Evolutionary conservation across 257 asterid species (phyloP), one percentile per base, ranked within the genome.

Genomic region (Solanum bulbocastanum): DNA sequence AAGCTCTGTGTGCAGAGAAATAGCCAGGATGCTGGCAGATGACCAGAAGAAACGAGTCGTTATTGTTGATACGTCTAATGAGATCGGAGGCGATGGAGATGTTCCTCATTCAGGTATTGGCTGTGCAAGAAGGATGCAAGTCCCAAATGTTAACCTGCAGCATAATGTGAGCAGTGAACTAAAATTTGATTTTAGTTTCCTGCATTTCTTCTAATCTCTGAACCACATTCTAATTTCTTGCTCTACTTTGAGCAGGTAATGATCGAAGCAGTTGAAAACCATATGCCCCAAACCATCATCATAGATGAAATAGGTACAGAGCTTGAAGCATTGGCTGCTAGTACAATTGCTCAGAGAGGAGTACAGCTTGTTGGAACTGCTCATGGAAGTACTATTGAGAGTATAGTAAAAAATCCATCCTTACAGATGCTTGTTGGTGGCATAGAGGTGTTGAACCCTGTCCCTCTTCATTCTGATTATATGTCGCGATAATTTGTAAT

Each of bases 291-390:
- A 89, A 92, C 96, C 89, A 97, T 97, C 86, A 95, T 97, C 91
- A 97, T 97, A 37, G 99, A 97, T 91, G 99, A 96, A 92, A 97
- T 97, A 60, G 99, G 99, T 86, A 96, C 99, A 0, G 99, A 97
- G 91, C 98, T 95, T 20, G 99, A 97, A 90, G 98, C 99, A 6
- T 87, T 97, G 92, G 99, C 99, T 88, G 98, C 99, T 60, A 92
- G 98, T 90, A 97, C 98, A 39, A 97, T 97, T 90, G 98, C 99
- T 78, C 99, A 97, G 93, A 93, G 99, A 94, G 99, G 99, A 74
- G 99, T 97, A 84, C 99, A 96, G 95, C 99, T 97, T 74, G 99
- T 97, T 87, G 99, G 94, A 60, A 97, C 99, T 8, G 99, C 99
- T 86, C 99, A 97, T 90, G 99, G 99, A 86, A 93, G 93, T 89